Percentiles rank a stretch among this genome's conserved stretches.
These are phyloP conservation scores for Calonectria hawksworthii DNA, from an alignment of 2,329 filamentous ascomycete species.

Conservation along the genomic window DNA sequence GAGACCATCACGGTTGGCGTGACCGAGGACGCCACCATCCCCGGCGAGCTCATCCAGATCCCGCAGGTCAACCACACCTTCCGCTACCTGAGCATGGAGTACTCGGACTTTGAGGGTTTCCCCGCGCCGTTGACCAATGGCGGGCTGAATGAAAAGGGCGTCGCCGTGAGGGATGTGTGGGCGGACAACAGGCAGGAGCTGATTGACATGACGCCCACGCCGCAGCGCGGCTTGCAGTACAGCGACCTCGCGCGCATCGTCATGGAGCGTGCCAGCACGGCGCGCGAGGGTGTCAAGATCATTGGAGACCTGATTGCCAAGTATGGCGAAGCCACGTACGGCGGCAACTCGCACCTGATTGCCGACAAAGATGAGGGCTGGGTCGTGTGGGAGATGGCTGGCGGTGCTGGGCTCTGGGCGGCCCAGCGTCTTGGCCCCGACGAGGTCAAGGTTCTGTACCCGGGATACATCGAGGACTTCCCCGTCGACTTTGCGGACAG, in stretches of 20 bases:
- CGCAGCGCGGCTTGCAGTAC: conserved; percentile 40
- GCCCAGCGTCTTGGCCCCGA: conserved; percentile 39
- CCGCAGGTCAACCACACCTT: conserved; percentile 41
- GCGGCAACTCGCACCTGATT: conserved; percentile 41
- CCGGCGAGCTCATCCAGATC: conserved; percentile 40
- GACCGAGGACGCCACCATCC: conserved; percentile 36
- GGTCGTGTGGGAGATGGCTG: conserved; percentile 44
- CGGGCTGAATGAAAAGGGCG: conserved; percentile 40
- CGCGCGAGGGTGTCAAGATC: conserved; percentile 38
- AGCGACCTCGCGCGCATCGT: conserved; percentile 42
- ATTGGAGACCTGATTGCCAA: conserved; percentile 35
- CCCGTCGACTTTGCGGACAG: conserved; percentile 29
- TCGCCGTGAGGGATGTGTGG: conserved; percentile 42
- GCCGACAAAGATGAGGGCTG: conserved; percentile 42
- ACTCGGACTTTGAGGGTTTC: conserved; percentile 42
- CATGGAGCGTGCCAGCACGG: conserved; percentile 39
- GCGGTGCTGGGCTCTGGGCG: conserved; percentile 40
- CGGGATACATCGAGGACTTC: conserved; percentile 41
- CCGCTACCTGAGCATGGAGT: conserved; percentile 43
- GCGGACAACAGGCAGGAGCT: conserved; percentile 41
- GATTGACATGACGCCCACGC: conserved; percentile 40
- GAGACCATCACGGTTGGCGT: conserved; percentile 52
- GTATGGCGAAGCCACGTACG: conserved; percentile 40
- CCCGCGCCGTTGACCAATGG: conserved; percentile 40
- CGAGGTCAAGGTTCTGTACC: conserved; percentile 41